Evolutionary conservation across 2,329 filamentous ascomycete genomes (phyloP).

Genomic region (Zymoseptoria tritici): DNA sequence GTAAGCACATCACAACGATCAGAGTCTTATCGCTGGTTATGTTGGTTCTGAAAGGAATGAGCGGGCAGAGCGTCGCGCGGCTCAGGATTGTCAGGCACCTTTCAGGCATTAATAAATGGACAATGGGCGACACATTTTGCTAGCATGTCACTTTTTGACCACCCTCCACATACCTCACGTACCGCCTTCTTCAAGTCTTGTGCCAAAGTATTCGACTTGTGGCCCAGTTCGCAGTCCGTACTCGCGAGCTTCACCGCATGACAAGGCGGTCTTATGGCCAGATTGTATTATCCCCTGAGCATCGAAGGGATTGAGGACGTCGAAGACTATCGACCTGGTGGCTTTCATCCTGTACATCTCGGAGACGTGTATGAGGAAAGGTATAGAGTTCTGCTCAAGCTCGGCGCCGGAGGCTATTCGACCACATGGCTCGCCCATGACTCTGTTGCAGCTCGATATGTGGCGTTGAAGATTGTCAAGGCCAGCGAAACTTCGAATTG

Average conservation of each 20-base stretch:
- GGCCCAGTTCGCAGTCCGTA: not conserved
- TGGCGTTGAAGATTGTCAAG: constrained; percentile 8
- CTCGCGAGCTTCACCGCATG: not conserved
- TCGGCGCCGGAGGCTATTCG: constrained; percentile 32
- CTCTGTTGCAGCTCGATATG: constrained; percentile 1
- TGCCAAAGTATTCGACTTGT: not conserved
- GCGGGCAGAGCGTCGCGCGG: not conserved
- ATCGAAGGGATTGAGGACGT: not conserved
- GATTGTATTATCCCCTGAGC: not conserved
- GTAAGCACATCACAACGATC: not conserved
- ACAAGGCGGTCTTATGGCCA: not conserved
- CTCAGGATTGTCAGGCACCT: no score
- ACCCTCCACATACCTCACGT: no score
- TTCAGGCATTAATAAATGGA: no score
- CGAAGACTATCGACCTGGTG: constrained; percentile 18
- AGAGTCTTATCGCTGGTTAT: not conserved
- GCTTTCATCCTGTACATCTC: constrained; percentile 30
- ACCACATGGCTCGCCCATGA: constrained; percentile 26
- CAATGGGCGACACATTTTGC: no score
- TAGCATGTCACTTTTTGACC: no score
- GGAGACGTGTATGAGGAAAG: constrained; percentile 26
- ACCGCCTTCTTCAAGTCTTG: no score
- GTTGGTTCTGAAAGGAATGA: not conserved
- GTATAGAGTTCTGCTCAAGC: constrained; percentile 32
- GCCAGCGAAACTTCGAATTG: constrained; percentile 1